Conservation (phyloP, 768 basidiomycete species). For the Tylopilus intermedius region DNA sequence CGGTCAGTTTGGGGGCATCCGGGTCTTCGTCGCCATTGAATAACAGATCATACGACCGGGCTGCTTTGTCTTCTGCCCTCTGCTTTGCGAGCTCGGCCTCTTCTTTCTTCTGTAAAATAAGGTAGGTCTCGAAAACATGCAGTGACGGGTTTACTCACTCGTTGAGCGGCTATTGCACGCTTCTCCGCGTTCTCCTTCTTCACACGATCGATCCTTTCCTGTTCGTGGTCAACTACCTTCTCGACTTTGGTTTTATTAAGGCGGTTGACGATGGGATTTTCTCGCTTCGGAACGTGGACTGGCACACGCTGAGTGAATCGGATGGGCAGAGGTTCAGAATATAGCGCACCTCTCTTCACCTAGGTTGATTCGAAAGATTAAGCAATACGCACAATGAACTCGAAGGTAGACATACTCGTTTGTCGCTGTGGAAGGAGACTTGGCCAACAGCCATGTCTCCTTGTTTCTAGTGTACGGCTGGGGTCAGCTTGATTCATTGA, state of each 20-base stretch:
- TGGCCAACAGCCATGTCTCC: constrained; percentile 97
- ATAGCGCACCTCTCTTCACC: too few species aligned
- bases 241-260: too few species aligned
- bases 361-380: too few species aligned
- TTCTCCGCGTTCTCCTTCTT: constrained; percentile 68
- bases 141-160: constrained; percentile 40
- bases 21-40: constrained; percentile 65
- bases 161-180: constrained; percentile 57
- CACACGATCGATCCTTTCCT: constrained; percentile 75
- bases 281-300: too few species aligned
- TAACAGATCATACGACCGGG: constrained; percentile 79
- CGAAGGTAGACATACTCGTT: constrained; percentile 33
- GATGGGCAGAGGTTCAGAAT: too few species aligned
- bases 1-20: constrained; percentile 48
- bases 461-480: constrained; percentile 62
- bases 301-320: too few species aligned
- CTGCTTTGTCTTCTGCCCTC: constrained; percentile 83
- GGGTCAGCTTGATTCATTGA: not conserved
- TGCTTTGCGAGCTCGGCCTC: constrained; percentile 69
- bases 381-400: too few species aligned
- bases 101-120: constrained; percentile 57
- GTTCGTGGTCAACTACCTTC: constrained; percentile 64
- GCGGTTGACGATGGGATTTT: too few species aligned
- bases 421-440: constrained; percentile 91
- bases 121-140: not conserved